Evolutionary conservation across 2,329 filamentous ascomycete species (phyloP), one percentile per base, ranked within the genome.

Genomic region (Neonectria faginata): DNA sequence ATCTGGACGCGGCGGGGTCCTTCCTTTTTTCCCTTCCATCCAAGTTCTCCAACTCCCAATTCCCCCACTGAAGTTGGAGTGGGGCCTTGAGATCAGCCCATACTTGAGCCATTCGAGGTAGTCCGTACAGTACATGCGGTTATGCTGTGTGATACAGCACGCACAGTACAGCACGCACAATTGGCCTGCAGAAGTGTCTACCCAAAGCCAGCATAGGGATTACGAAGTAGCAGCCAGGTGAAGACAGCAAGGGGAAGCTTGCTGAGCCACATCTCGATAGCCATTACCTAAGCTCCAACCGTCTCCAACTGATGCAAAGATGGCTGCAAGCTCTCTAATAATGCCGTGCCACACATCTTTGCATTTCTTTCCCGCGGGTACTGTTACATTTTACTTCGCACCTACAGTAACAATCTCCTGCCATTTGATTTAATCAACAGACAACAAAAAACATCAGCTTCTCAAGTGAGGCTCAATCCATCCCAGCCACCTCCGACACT

Each of bases 401-500:
- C 22, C 3, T 3, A 25, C 5, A 25, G 5, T 1, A 6, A 25
- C 22, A 25, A 25, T 5, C 25, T 25, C 31, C 4, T 33, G 11
- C 31, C 3, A 36, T 52, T 18, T 5, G 3, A 31, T 33, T 25
- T 25, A 5, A 6, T 5, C 25, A 33, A 33, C 29, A 29, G 29
- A 36, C 25, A 18, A 6, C 25, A 25, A 25, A 25, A 50, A 27
- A 48, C 31, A 33, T 36, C 56, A 60, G 48, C 18, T 52, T 29
- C 56, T 36, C 33, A 62, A 31, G 42, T 55, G 27, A 53, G 39
- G 54, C 50, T 48, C 52, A 45, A 47, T 31, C 16, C 4, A 5
- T 25, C 33, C 61, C 62, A 65, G 61, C 64, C 60, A 66, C 63
- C 55, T 62, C 67, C 67, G 64, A 59, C 57, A 57, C 52, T 60